These are phyloP conservation scores for Sporopachydermia cereana DNA, from an alignment of 1,139 yeast species.

Conservation along the genomic window DNA sequence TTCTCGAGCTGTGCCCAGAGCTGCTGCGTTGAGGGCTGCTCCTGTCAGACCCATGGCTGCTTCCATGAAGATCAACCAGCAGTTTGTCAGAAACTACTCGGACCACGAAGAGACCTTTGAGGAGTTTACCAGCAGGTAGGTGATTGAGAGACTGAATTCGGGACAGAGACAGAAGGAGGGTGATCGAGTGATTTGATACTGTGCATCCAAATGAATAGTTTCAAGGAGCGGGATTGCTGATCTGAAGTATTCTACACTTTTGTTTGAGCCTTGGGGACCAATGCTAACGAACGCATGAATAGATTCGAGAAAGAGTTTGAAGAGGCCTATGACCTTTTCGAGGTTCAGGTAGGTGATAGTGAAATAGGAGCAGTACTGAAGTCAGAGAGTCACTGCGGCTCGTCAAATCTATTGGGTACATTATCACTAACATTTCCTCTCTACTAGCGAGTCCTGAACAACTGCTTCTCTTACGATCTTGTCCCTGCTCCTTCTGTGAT, in stretches of 20 bases:
- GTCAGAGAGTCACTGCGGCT: not conserved
- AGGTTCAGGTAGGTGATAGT: conserved; percentile 49
- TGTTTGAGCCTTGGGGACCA: not conserved
- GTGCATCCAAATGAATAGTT: conserved; percentile 6
- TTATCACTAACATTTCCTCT: no score
- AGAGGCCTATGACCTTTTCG: conserved; percentile 94
- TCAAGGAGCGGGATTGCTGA: conserved; percentile 7
- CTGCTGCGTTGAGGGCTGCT: conserved; percentile 14
- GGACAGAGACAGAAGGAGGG: not conserved
- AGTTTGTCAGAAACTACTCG: conserved; percentile 53
- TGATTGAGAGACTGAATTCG: not conserved
- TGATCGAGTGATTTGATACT: not conserved
- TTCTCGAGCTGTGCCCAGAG: conserved; percentile 12
- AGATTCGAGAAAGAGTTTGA: conserved; percentile 95
- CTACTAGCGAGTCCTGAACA: conserved; percentile 77
- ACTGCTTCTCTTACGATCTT: conserved; percentile 94
- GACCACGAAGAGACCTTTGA: conserved; percentile 88
- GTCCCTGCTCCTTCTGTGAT: conserved; percentile 96
- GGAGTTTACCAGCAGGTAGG: conserved; percentile 64
- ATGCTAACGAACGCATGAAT: conserved; percentile 16
- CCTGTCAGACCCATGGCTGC: conserved; percentile 12
- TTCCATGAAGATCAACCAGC: conserved; percentile 24
- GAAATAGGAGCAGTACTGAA: not conserved
- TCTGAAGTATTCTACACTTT: not conserved
- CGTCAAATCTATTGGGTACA: not conserved